These are phyloP conservation scores for Panicum miliaceum DNA, from an alignment of 176 grass and related monocot species.

Conservation along the genomic window DNA sequence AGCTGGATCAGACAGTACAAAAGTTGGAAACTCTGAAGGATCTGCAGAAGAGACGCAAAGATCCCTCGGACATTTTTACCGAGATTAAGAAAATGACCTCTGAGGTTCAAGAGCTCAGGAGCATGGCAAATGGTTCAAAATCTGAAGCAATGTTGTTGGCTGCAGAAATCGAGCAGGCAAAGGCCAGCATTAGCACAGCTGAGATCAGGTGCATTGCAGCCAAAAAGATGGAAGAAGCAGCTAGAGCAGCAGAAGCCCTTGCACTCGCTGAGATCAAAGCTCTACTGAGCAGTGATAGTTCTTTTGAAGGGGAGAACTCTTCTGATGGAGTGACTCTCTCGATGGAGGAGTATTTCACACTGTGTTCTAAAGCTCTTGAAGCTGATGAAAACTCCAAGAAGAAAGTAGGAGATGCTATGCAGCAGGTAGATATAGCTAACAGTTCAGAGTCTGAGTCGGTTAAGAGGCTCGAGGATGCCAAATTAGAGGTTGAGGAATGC, in stretches of 20 bases:
- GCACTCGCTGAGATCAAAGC: conserved; percentile 84
- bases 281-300: conserved; percentile 63
- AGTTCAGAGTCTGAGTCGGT: conserved; percentile 50
- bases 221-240: conserved; percentile 92
- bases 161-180: conserved; percentile 78
- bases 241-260: conserved; percentile 73
- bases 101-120: conserved; percentile 68
- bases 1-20: conserved; percentile 58
- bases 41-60: conserved; percentile 53
- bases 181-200: conserved; percentile 67
- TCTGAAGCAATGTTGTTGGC: conserved; percentile 57
- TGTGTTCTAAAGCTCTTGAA: conserved; percentile 63
- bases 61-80: conserved; percentile 46
- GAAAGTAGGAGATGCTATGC: conserved; percentile 64
- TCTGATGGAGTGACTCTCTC: conserved; percentile 62
- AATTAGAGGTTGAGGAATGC: conserved; percentile 67
- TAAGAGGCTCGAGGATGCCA: conserved; percentile 67
- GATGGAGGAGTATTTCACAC: conserved; percentile 63
- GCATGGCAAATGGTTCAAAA: conserved; percentile 67
- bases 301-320: conserved; percentile 25
- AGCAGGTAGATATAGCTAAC: conserved; percentile 63
- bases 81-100: conserved; percentile 78
- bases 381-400: conserved; percentile 68
- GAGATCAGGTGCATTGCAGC: conserved; percentile 74
- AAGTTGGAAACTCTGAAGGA: conserved; percentile 62